Percentiles rank a stretch among this genome's conserved stretches.
phyloP scores from a whole-genome alignment of 2,329 filamentous ascomycete genomes.

The Scytalidium sp. region DNA sequence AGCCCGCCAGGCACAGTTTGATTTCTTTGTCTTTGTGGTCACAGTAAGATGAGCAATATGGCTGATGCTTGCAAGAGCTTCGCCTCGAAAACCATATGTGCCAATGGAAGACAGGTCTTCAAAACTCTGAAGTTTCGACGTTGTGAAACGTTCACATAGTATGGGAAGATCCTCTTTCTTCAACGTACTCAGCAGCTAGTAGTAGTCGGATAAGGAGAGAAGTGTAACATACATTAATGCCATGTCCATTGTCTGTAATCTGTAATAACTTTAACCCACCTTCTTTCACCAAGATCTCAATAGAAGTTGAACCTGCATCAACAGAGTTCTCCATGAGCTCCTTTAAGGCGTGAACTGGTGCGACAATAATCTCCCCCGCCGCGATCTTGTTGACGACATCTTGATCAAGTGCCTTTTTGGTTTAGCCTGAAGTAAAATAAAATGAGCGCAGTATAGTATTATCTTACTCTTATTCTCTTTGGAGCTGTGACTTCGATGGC shows the following conservation, averaged over 20 bases:
- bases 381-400: conserved; percentile 99
- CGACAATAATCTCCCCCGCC: conserved; percentile 96
- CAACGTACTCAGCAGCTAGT: conserved; percentile 5
- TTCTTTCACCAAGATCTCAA: conserved; percentile 92
- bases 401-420: conserved; percentile 72
- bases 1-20: conserved; percentile 85
- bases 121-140: conserved; percentile 90
- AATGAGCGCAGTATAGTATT: background rate
- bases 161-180: conserved; percentile 90
- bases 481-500: conserved; percentile 35
- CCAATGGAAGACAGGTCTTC: conserved; percentile 87
- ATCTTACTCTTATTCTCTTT: conserved; percentile 44
- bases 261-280: conserved; percentile 93
- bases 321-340: conserved; percentile 97
- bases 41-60: conserved; percentile 96
- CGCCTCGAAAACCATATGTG: conserved; percentile 97
- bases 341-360: conserved; percentile 92
- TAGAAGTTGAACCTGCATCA: conserved; percentile 88
- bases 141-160: conserved; percentile 93
- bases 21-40: conserved; percentile 88
- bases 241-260: conserved; percentile 95
- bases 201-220: background rate
- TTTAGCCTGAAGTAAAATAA: background rate
- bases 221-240: conserved; percentile 70
- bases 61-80: conserved; percentile 95